Evolutionary conservation across 78 protist species (phyloP), one percentile per base, ranked within the genome.

Genomic region (Emiliania huxleyi): DNA sequence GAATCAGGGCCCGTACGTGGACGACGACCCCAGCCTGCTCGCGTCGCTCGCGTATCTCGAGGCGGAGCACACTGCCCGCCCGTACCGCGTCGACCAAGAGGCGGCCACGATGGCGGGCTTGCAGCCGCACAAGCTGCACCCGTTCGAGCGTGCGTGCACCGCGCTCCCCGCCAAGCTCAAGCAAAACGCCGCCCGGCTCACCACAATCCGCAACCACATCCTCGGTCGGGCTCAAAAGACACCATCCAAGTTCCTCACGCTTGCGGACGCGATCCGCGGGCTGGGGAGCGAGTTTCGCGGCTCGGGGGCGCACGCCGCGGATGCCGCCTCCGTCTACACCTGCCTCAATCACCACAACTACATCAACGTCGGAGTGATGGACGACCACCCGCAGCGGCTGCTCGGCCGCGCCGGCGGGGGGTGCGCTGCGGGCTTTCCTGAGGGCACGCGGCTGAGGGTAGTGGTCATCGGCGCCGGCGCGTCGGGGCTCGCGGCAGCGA

Each of bases 401-500:
- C 62, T 52, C 62, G 62, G 29, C 8, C 62, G 29, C 15, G 8
- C 62, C 8, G 62, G 62, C 29, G n/a, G n/a, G n/a, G n/a, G n/a
- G n/a, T n/a, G n/a, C n/a, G n/a, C 55, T 4, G n/a, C n/a, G 75
- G n/a, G 75, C 29, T 62, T 62, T 8, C 75, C n/a, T 18, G 55
- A 12, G 55, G n/a, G 46, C 35, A 18, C 42, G 48, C 81, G 81
- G 1, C 33, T 12, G 46, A 6, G 42, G n/a, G 56, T 90, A 4
- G 33, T 69, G 35, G 87, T 91, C 29, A 12, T 91, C 56, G 93
- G 93, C 56, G 93, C 93, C 29, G 93, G 93, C 37, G 69, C 75
- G 87, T 69, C 90, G 42, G 93, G 93, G 85, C 75, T 46, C 37
- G 75, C 81, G 52, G 84, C 87, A n/a, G 81, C 84, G 0, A 11